A percentile compares a stretch with the other conserved stretches of the same genome.
Conservation (phyloP, 2,329 filamentous ascomycete species). For the Penicillium sumatraense region DNA sequence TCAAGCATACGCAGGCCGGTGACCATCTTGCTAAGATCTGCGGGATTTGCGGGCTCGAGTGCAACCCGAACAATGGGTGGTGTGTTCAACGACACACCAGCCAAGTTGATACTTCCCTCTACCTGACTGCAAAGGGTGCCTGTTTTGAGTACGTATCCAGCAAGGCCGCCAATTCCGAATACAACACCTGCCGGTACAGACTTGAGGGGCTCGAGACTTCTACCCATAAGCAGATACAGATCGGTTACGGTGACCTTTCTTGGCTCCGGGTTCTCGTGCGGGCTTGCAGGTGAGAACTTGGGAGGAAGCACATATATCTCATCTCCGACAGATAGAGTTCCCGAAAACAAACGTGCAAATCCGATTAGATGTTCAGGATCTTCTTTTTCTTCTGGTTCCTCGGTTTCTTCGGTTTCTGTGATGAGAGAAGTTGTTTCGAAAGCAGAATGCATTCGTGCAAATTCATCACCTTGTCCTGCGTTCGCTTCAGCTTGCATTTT, state of each 20-base stretch:
- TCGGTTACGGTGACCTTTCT: slow-evolving; percentile 83
- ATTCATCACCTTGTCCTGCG: slow-evolving; percentile 49
- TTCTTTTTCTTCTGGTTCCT: slow-evolving; percentile 60
- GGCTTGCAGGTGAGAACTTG: slow-evolving; percentile 84
- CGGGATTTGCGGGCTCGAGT: slow-evolving; percentile 88
- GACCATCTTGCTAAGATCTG: slow-evolving; percentile 94
- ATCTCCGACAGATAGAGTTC: slow-evolving; percentile 86
- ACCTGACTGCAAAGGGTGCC: slow-evolving; percentile 89
- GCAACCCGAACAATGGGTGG: slow-evolving; percentile 95
- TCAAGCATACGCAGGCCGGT: slow-evolving; percentile 82
- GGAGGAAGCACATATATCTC: slow-evolving; percentile 88
- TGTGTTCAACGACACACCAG: slow-evolving; percentile 77
- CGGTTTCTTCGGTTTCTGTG: slow-evolving; percentile 53
- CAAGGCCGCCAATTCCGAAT: slow-evolving; percentile 91
- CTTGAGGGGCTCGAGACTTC: slow-evolving; percentile 78
- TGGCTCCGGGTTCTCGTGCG: slow-evolving; percentile 72
- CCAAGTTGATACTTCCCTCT: slow-evolving; percentile 86
- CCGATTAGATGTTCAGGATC: slow-evolving; percentile 90
- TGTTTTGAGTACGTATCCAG: slow-evolving; percentile 92
- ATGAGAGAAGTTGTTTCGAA: slow-evolving; percentile 64
- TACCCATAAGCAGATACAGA: slow-evolving; percentile 94
- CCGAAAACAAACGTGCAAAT: slow-evolving; percentile 92
- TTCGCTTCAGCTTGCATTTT: slow-evolving; percentile 69
- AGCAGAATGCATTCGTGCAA: slow-evolving; percentile 63
- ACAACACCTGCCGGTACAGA: slow-evolving; percentile 92